phyloP scores from a whole-genome alignment of 2,329 filamentous ascomycete species.

The Fusarium redolens region DNA sequence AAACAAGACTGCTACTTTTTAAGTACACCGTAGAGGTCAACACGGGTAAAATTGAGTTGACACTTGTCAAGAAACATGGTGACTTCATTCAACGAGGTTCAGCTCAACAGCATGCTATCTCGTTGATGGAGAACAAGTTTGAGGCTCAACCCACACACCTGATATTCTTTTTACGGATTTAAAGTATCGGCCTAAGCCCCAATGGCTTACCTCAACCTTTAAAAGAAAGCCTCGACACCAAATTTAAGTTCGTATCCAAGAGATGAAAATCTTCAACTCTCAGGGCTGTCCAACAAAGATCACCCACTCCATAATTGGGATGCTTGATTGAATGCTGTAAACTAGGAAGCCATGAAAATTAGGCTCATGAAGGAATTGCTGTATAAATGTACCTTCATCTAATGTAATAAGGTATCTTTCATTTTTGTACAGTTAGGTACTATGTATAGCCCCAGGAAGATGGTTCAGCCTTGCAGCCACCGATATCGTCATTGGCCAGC shows the following conservation, averaged over 20 bases:
- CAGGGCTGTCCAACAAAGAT: not conserved
- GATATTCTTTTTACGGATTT: not conserved
- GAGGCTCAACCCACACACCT: not conserved
- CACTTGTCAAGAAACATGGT: not conserved
- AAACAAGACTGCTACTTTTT: slow-evolving; percentile 1
- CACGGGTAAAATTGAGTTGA: not conserved
- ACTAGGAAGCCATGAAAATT: not conserved
- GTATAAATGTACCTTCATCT: not conserved
- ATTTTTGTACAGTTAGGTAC: not conserved
- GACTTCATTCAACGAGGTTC: not conserved
- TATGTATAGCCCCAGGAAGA: not conserved
- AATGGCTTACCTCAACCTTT: not conserved
- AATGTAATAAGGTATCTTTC: not conserved
- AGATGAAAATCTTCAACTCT: not conserved
- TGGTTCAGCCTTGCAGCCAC: slow-evolving; percentile 37
- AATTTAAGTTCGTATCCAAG: not conserved
- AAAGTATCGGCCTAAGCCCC: no score
- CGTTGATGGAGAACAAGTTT: no score
- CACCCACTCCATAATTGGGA: not conserved
- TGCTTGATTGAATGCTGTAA: not conserved
- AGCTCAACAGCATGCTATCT: not conserved
- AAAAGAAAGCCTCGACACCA: not conserved
- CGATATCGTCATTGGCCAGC: slow-evolving; percentile 2
- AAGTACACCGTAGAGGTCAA: slow-evolving; percentile 16
- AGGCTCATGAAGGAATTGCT: not conserved